These are phyloP conservation scores for Nemania sp. DNA, from an alignment of 2,329 filamentous ascomycete genomes.

Conservation along the genomic window DNA sequence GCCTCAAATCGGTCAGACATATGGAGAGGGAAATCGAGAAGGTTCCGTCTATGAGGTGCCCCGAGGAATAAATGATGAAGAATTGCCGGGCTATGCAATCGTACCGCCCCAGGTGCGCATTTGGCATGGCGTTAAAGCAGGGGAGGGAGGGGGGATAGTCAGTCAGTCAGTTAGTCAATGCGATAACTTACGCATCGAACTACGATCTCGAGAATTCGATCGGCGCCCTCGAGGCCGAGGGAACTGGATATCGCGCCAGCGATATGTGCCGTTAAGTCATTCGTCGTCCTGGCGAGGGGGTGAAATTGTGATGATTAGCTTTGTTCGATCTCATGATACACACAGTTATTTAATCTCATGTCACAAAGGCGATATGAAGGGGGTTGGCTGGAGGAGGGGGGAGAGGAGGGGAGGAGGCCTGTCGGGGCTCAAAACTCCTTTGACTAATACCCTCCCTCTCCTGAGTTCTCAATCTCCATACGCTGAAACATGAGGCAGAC, in stretches of 20 bases:
- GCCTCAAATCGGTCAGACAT: not conserved
- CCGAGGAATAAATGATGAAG: too few species aligned
- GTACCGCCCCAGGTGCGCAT: too few species aligned
- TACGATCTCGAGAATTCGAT: slow-evolving; percentile 52
- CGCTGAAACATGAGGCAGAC: not conserved
- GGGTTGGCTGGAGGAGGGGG: too few species aligned
- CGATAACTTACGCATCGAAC: slow-evolving; percentile 54
- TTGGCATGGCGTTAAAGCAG: not conserved
- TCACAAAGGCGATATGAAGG: too few species aligned
- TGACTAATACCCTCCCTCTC: too few species aligned
- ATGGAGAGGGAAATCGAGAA: too few species aligned
- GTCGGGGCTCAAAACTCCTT: too few species aligned
- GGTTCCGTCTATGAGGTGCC: not conserved
- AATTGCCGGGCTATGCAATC: not conserved
- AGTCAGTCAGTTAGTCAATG: too few species aligned
- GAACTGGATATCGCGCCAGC: slow-evolving; percentile 50
- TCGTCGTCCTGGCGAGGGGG: slow-evolving; percentile 54
- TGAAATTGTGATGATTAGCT: too few species aligned
- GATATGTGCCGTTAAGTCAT: slow-evolving; percentile 56
- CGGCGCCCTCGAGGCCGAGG: slow-evolving; percentile 49
- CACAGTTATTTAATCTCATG: too few species aligned
- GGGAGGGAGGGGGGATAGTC: not conserved
- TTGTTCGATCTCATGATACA: too few species aligned
- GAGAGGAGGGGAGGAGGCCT: too few species aligned
- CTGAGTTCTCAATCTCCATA: not conserved